Conservation (phyloP, 2,329 filamentous ascomycete species). For the Hypoxylon sp. region DNA sequence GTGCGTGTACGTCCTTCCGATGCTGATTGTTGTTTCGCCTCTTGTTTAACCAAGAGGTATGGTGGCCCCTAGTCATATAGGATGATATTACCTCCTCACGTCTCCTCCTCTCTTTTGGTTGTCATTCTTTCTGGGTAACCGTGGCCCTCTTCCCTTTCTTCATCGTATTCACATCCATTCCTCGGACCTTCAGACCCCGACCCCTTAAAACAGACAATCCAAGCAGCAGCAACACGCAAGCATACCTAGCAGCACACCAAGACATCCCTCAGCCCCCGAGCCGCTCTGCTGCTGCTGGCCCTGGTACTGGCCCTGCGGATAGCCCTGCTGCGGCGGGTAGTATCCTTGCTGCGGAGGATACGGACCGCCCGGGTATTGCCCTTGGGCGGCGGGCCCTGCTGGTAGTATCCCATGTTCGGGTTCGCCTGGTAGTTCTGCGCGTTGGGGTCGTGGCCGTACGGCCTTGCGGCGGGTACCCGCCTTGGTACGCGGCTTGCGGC, state of each 20-base stretch:
- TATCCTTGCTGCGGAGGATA: slow-evolving; percentile 45
- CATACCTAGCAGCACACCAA: slow-evolving; percentile 65
- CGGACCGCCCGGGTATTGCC: slow-evolving; percentile 39
- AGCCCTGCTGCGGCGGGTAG: slow-evolving; percentile 54
- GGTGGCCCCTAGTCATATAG: background rate
- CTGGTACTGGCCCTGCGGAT: slow-evolving; percentile 54
- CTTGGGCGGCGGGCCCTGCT: slow-evolving; percentile 59
- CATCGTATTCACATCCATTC: background rate
- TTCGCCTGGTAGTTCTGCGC: slow-evolving; percentile 56
- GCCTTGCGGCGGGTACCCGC: slow-evolving; percentile 50
- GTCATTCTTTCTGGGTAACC: background rate
- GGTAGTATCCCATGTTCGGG: slow-evolving; percentile 63
- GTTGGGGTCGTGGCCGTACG: slow-evolving; percentile 35
- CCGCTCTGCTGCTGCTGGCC: slow-evolving; percentile 46
- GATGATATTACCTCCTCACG: slow-evolving; percentile 20
- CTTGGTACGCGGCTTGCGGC: slow-evolving; percentile 62
- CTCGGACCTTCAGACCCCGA: background rate
- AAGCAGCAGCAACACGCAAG: slow-evolving; percentile 73
- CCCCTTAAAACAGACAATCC: slow-evolving; percentile 67
- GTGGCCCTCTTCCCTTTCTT: background rate
- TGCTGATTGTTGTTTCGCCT: slow-evolving; percentile 4
- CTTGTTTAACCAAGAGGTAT: background rate
- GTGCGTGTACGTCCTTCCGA: slow-evolving; percentile 15
- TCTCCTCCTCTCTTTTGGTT: background rate
- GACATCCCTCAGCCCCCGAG: slow-evolving; percentile 51